These are phyloP conservation scores for Taphrina pruni DNA, from an alignment of 1,139 yeast species.

Conservation along the genomic window DNA sequence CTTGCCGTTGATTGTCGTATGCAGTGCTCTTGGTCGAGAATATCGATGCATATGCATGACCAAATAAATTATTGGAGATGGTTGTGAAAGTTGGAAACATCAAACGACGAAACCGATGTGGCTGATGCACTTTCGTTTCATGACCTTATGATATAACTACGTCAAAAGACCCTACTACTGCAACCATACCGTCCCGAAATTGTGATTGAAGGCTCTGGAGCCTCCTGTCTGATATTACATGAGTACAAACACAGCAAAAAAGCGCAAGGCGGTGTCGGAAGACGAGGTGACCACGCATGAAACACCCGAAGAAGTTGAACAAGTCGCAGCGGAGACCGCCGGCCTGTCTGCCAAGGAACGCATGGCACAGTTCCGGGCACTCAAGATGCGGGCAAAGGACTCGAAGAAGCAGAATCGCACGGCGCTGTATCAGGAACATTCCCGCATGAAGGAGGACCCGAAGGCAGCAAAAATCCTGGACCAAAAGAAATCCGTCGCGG, in stretches of 20 bases:
- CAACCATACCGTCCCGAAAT: neutral
- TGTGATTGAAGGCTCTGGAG: neutral
- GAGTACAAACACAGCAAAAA: slow-evolving; percentile 4
- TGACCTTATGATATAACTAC: neutral
- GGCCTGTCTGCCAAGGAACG: slow-evolving; percentile 13
- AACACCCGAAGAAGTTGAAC: neutral
- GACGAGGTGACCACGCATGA: neutral
- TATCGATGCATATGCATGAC: too few relatives aligned
- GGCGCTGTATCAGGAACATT: slow-evolving; percentile 56
- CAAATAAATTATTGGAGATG: too few relatives aligned
- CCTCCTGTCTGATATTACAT: neutral
- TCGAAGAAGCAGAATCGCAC: slow-evolving; percentile 54
- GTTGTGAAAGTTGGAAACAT: too few relatives aligned
- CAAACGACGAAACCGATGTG: slow-evolving; percentile 4
- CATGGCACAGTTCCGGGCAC: slow-evolving; percentile 27
- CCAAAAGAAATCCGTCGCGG: slow-evolving; percentile 52
- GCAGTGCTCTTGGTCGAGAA: neutral
- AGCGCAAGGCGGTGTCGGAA: slow-evolving; percentile 18
- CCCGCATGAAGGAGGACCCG: slow-evolving; percentile 52
- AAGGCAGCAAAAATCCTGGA: slow-evolving; percentile 51
- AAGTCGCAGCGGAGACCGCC: neutral
- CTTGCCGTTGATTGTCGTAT: neutral
- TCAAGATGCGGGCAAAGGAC: slow-evolving; percentile 44
- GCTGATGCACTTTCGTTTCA: slow-evolving; percentile 5
- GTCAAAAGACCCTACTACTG: neutral